Percentiles rank a stretch among this genome's conserved stretches.
Conservation (phyloP, 176 grass and related monocot genomes). For the Stipa capillata region DNA sequence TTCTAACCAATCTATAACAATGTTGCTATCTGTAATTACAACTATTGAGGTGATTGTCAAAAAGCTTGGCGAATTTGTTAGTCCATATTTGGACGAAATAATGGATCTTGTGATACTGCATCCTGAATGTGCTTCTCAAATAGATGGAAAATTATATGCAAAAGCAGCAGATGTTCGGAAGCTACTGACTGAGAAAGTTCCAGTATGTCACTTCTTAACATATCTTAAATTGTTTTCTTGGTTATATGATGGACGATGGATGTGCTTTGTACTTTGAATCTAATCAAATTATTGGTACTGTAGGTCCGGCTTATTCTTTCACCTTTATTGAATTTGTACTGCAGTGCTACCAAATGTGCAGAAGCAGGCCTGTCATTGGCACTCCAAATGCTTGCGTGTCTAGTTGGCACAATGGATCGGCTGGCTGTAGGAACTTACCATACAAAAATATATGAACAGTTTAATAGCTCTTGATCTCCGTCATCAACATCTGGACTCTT, state of each 20-base stretch:
- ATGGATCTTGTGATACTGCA: slow-evolving; percentile 67
- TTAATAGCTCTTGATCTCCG: slow-evolving; percentile 75
- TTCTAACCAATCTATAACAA: slow-evolving; percentile 22
- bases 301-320: slow-evolving; percentile 76
- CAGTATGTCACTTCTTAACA: slow-evolving; percentile 51
- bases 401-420: slow-evolving; percentile 75
- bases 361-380: slow-evolving; percentile 60
- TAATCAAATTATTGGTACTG: slow-evolving; percentile 30
- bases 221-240: background rate
- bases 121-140: slow-evolving; percentile 47
- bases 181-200: slow-evolving; percentile 73
- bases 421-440: slow-evolving; percentile 73
- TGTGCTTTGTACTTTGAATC: background rate
- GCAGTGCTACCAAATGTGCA: slow-evolving; percentile 52
- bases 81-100: slow-evolving; percentile 71
- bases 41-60: slow-evolving; percentile 72
- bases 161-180: slow-evolving; percentile 59
- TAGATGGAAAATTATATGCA: slow-evolving; percentile 49
- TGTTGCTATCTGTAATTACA: slow-evolving; percentile 52
- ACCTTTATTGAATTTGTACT: slow-evolving; percentile 62
- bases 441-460: slow-evolving; percentile 77
- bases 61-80: slow-evolving; percentile 78
- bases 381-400: slow-evolving; percentile 64
- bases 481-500: slow-evolving; percentile 40
- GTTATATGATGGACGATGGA: background rate